Evolutionary conservation across 257 asterid species (phyloP).

Genomic region (Solanum chaucha): DNA sequence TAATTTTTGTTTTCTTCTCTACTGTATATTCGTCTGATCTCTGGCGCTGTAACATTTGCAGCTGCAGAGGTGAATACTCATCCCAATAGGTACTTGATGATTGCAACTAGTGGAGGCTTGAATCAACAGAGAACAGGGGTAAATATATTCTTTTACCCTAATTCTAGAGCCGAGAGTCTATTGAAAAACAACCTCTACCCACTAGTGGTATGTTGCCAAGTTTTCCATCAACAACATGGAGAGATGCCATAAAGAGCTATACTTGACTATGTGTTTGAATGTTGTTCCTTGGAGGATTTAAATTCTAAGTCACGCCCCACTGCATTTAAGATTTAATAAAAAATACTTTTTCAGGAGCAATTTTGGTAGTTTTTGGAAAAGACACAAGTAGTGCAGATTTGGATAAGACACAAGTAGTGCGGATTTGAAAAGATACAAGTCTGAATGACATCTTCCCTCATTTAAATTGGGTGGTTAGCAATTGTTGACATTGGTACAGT

Average conservation of each 20-base stretch:
- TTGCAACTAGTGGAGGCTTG: conserved; percentile 78
- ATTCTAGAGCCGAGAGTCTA: background rate
- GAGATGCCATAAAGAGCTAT: background rate
- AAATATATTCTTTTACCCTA: background rate
- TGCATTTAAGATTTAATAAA: background rate
- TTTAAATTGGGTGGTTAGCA: background rate
- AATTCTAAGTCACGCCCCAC: background rate
- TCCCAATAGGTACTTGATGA: conserved; percentile 44
- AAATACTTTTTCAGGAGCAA: too few relatives aligned
- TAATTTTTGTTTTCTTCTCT: background rate
- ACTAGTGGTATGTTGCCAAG: background rate
- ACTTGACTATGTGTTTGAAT: too few relatives aligned
- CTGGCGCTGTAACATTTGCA: conserved; percentile 13
- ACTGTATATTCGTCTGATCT: background rate
- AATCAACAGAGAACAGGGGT: conserved; percentile 93
- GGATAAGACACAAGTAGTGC: background rate
- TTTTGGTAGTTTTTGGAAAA: background rate
- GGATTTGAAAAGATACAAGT: background rate
- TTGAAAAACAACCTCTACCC: background rate
- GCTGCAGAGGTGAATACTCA: conserved; percentile 25
- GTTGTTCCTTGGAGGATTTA: background rate
- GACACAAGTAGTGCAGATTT: background rate
- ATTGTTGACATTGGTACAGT: background rate
- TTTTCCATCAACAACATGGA: background rate
- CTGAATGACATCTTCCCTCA: background rate